These are phyloP conservation scores for Diddensiella transvaalensis DNA, from an alignment of 805 yeast genomes.

Conservation along the genomic window DNA sequence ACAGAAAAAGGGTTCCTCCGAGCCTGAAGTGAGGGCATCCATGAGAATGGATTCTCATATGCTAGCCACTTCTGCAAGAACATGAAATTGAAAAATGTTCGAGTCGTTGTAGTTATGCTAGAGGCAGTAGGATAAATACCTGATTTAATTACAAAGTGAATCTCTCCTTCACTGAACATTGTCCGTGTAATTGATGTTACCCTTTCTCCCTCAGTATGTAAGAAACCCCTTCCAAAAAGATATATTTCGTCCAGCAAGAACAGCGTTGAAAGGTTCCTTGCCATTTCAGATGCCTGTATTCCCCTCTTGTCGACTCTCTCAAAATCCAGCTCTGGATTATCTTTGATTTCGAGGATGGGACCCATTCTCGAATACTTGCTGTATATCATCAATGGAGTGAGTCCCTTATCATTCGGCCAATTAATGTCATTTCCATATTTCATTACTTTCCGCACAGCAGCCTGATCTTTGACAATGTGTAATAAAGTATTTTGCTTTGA, in stretches of 20 bases:
- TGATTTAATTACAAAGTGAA: conserved; percentile 25
- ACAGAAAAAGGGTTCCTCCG: conserved; percentile 30
- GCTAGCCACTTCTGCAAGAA: conserved; percentile 33
- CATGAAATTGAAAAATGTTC: conserved; percentile 33
- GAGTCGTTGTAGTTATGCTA: conserved; percentile 25
- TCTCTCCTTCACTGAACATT: conserved; percentile 19
- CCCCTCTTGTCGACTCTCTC: conserved; percentile 30
- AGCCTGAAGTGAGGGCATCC: conserved; percentile 34
- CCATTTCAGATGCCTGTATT: conserved; percentile 34
- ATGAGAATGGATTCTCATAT: conserved; percentile 35
- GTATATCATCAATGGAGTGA: conserved; percentile 70
- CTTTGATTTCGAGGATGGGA: conserved; percentile 51
- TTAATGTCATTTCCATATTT: conserved; percentile 51
- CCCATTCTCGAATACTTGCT: conserved; percentile 64
- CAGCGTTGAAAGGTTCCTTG: conserved; percentile 28
- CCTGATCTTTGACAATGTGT: conserved; percentile 59
- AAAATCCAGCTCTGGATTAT: conserved; percentile 48
- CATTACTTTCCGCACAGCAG: conserved; percentile 39
- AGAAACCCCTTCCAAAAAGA: neutral
- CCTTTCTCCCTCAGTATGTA: neutral
- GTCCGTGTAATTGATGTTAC: conserved; percentile 11
- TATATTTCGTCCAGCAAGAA: conserved; percentile 19
- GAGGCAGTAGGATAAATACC: conserved; percentile 12
- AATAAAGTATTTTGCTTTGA: conserved; percentile 68
- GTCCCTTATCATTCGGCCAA: conserved; percentile 50